These are phyloP conservation scores for Didymella glomerata DNA, from an alignment of 2,329 filamentous ascomycete genomes.

Conservation along the genomic window DNA sequence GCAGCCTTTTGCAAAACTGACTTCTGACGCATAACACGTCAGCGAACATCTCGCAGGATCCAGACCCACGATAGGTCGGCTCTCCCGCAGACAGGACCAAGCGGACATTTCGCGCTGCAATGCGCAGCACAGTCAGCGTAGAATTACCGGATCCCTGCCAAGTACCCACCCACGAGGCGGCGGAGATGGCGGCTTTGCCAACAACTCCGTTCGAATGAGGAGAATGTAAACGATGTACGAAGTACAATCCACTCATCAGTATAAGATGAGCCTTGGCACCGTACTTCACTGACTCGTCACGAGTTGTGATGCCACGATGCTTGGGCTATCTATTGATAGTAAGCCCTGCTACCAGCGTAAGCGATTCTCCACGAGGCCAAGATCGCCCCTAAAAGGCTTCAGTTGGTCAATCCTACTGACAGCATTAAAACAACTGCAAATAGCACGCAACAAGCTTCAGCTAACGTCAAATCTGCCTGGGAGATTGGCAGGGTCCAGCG, in stretches of 20 bases:
- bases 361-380: slow-evolving; percentile 2
- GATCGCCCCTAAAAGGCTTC: slow-evolving; percentile 8
- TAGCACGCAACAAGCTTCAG: background rate
- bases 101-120: slow-evolving; percentile 11
- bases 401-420: background rate
- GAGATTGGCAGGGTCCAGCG: background rate
- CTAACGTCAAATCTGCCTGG: background rate
- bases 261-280: slow-evolving; percentile 16
- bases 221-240: slow-evolving; percentile 10
- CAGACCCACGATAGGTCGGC: background rate
- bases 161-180: background rate
- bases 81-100: background rate
- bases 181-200: slow-evolving; percentile 3
- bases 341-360: slow-evolving; percentile 11
- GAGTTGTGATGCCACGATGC: background rate
- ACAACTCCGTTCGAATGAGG: background rate
- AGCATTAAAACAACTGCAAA: background rate
- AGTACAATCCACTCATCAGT: slow-evolving; percentile 3
- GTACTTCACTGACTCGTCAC: slow-evolving; percentile 6
- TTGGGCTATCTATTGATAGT: slow-evolving; percentile 19
- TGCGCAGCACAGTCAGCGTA: slow-evolving; percentile 17
- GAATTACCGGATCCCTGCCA: slow-evolving; percentile 3
- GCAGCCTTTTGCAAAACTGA: slow-evolving; percentile 9
- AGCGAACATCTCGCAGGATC: slow-evolving; percentile 7
- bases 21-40: slow-evolving; percentile 6